Evolutionary conservation across 257 asterid species (phyloP).

Genomic region (Verbena officinalis): DNA sequence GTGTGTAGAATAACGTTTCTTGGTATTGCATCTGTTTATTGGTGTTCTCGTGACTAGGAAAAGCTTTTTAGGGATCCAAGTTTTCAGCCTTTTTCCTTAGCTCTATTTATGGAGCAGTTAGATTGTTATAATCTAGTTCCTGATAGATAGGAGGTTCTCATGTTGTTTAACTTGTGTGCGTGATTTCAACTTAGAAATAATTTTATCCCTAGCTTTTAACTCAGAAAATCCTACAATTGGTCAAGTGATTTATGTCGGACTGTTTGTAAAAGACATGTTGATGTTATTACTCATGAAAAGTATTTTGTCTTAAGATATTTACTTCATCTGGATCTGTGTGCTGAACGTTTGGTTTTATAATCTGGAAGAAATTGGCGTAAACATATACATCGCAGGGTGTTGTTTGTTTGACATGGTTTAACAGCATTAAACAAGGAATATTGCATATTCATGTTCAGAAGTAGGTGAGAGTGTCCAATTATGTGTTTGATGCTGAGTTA

Average conservation of each 20-base stretch:
- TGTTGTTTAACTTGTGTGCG: neutral
- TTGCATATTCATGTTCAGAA: slow-evolving; percentile 7
- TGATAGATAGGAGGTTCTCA: slow-evolving; percentile 14
- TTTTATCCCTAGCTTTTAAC: neutral
- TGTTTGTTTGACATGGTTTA: slow-evolving; percentile 11
- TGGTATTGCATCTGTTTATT: slow-evolving; percentile 10
- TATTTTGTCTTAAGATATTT: neutral
- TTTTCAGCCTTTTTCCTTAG: slow-evolving; percentile 12
- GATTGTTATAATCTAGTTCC: slow-evolving; percentile 8
- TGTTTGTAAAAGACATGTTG: slow-evolving; percentile 15
- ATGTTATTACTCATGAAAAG: slow-evolving; percentile 5
- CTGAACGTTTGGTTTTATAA: neutral
- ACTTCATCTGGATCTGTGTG: slow-evolving; percentile 3
- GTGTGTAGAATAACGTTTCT: neutral
- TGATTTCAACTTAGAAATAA: neutral
- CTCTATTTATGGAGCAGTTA: slow-evolving; percentile 15
- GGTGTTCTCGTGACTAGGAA: slow-evolving; percentile 11
- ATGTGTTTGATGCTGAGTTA: slow-evolving; percentile 18
- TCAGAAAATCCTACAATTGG: slow-evolving; percentile 19
- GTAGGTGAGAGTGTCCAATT: slow-evolving; percentile 12
- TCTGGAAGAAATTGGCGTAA: neutral
- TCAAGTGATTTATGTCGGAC: slow-evolving; percentile 4
- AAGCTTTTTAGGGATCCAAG: neutral
- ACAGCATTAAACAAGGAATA: neutral
- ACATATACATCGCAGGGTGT: neutral